A percentile compares a stretch with the other conserved stretches of the same genome.
phyloP scores from a whole-genome alignment of 768 basidiomycete genomes.

The Tricholoma sp. region DNA sequence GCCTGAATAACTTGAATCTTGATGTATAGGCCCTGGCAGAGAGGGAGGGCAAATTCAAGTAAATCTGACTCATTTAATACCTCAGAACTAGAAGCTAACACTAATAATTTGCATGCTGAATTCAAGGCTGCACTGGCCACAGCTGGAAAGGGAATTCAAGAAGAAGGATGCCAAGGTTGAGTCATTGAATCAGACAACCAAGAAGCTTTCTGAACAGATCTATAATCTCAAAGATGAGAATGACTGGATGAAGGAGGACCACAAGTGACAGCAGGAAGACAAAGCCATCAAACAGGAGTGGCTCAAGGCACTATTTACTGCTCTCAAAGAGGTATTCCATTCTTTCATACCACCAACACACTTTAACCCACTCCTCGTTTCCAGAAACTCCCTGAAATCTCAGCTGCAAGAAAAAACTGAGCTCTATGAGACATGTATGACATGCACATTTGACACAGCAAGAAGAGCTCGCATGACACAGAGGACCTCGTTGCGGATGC shows the following conservation, averaged over 20 bases:
- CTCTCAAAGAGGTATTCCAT: constrained; percentile 74
- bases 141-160: constrained; percentile 74
- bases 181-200: constrained; percentile 68
- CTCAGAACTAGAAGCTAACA: constrained; percentile 69
- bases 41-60: constrained; percentile 73
- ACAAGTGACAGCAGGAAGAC: constrained; percentile 66
- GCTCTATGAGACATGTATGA: constrained; percentile 56
- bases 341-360: not conserved
- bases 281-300: constrained; percentile 64
- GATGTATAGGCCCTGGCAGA: constrained; percentile 61
- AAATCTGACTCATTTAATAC: constrained; percentile 69
- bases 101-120: constrained; percentile 64
- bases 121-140: constrained; percentile 70
- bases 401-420: constrained; percentile 64
- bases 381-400: constrained; percentile 65
- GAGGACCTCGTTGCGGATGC: constrained; percentile 66
- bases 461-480: constrained; percentile 70
- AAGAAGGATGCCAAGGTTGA: constrained; percentile 79
- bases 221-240: constrained; percentile 85
- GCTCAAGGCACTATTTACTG: constrained; percentile 58
- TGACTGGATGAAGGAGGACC: no score
- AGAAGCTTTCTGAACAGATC: constrained; percentile 74
- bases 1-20: constrained; percentile 7
- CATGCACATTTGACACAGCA: constrained; percentile 65
- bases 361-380: not conserved